Conservation (phyloP, 345 rosid genomes). For the Salix caprea region DNA sequence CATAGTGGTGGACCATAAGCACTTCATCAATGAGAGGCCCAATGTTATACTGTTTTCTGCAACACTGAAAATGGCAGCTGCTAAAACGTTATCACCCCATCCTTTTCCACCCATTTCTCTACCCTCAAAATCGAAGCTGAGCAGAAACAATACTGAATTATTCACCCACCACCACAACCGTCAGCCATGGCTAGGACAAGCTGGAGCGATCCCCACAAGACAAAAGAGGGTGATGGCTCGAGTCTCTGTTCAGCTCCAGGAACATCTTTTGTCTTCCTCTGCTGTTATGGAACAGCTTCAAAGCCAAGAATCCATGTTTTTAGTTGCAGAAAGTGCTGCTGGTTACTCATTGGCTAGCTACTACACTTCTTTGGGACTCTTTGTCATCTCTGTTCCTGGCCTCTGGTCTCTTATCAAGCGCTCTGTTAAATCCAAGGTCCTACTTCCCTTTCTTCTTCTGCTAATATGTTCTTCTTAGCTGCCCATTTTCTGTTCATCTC, state of each 20-base stretch:
- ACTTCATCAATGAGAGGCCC: background rate
- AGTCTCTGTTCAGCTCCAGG: slow-evolving; percentile 21
- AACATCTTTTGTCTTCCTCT: slow-evolving; percentile 22
- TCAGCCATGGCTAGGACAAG: slow-evolving; percentile 22
- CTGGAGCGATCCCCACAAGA: slow-evolving; percentile 2
- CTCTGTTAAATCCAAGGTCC: slow-evolving; percentile 87
- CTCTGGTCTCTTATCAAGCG: slow-evolving; percentile 99
- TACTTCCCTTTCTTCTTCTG: too few species aligned
- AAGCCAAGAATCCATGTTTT: slow-evolving; percentile 33
- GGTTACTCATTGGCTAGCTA: slow-evolving; percentile 91
- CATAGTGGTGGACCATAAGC: background rate
- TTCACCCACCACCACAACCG: slow-evolving; percentile 6
- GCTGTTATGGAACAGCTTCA: slow-evolving; percentile 20
- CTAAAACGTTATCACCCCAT: slow-evolving; percentile 15
- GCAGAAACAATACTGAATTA: background rate
- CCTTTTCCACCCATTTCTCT: slow-evolving; percentile 11
- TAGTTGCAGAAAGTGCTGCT: slow-evolving; percentile 40
- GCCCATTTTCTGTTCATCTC: too few species aligned
- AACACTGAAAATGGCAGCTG: slow-evolving; percentile 30
- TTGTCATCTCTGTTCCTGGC: slow-evolving; percentile 90
- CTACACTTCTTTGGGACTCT: slow-evolving; percentile 85
- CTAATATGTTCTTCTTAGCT: too few species aligned
- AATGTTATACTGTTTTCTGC: background rate
- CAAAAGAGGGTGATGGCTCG: slow-evolving; percentile 16
- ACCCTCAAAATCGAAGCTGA: slow-evolving; percentile 19